These are phyloP conservation scores for Diaporthe vexans DNA, from an alignment of 2,329 filamentous ascomycete genomes.

Conservation along the genomic window DNA sequence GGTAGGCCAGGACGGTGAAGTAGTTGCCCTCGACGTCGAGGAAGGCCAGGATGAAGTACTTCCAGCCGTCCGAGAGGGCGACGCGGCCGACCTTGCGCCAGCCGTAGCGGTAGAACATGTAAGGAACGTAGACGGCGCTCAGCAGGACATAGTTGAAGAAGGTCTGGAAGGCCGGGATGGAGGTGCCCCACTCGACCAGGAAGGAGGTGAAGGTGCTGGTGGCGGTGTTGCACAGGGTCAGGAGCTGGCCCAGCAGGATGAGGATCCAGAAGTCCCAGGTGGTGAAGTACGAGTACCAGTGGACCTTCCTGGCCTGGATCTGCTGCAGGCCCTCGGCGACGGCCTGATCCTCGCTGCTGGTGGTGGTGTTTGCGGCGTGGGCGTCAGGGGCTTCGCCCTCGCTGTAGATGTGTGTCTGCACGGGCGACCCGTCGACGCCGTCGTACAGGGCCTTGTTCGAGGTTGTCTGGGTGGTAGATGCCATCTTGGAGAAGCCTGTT, in stretches of 20 bases:
- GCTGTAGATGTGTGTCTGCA: slow-evolving; percentile 47
- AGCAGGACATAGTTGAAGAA: slow-evolving; percentile 95
- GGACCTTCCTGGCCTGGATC: slow-evolving; percentile 66
- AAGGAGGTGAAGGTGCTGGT: slow-evolving; percentile 93
- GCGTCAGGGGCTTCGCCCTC: slow-evolving; percentile 35
- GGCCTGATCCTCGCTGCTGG: slow-evolving; percentile 51
- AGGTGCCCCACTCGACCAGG: slow-evolving; percentile 75
- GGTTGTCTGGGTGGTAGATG: slow-evolving; percentile 37
- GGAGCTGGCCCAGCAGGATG: slow-evolving; percentile 83
- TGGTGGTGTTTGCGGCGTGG: background rate
- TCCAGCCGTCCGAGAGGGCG: slow-evolving; percentile 83
- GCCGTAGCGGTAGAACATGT: slow-evolving; percentile 85
- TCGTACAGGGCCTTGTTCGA: slow-evolving; percentile 49
- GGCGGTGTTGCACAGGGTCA: slow-evolving; percentile 90
- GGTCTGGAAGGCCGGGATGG: slow-evolving; percentile 94
- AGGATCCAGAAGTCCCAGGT: slow-evolving; percentile 92
- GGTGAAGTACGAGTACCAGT: slow-evolving; percentile 81
- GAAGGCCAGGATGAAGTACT: slow-evolving; percentile 92
- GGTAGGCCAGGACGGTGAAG: slow-evolving; percentile 95
- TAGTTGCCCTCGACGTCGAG: slow-evolving; percentile 98
- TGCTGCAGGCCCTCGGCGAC: slow-evolving; percentile 66
- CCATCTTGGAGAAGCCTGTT: slow-evolving; percentile 30
- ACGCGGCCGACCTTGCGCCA: slow-evolving; percentile 76
- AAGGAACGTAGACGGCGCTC: slow-evolving; percentile 83
- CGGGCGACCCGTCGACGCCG: slow-evolving; percentile 45